A percentile compares a stretch with the other conserved stretches of the same genome.
Evolutionary conservation across 345 rosid species (phyloP).

Genomic region (Firmiana major): DNA sequence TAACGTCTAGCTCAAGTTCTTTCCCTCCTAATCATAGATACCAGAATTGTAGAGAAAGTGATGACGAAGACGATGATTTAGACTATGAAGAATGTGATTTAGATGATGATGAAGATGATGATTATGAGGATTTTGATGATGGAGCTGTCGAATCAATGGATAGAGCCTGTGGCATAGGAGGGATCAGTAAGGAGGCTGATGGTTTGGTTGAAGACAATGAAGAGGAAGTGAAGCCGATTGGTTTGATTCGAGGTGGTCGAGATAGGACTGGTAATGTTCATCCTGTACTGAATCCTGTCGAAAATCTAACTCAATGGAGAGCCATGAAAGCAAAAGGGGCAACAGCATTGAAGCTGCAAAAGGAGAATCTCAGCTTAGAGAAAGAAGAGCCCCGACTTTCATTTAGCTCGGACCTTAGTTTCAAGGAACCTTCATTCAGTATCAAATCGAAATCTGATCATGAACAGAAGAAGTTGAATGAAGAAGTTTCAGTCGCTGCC

Average conservation of each 20-base stretch:
- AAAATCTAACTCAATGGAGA: slow-evolving; percentile 92
- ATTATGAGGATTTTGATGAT: slow-evolving; percentile 27
- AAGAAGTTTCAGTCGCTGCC: slow-evolving; percentile 62
- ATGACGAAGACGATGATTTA: slow-evolving; percentile 31
- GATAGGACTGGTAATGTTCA: slow-evolving; percentile 51
- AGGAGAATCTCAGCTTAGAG: slow-evolving; percentile 57
- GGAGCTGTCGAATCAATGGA: slow-evolving; percentile 16
- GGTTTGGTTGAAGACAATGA: slow-evolving; percentile 21
- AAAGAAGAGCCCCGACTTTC: slow-evolving; percentile 35
- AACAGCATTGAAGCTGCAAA: slow-evolving; percentile 42
- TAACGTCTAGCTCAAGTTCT: slow-evolving; percentile 47
- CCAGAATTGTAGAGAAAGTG: slow-evolving; percentile 65
- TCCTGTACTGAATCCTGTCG: slow-evolving; percentile 79
- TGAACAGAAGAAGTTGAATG: slow-evolving; percentile 38
- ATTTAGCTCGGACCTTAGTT: slow-evolving; percentile 29
- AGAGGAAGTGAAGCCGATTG: slow-evolving; percentile 26
- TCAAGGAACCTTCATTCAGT: slow-evolving; percentile 33
- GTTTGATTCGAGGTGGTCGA: slow-evolving; percentile 32
- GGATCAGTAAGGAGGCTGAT: slow-evolving; percentile 21
- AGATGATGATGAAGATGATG: slow-evolving; percentile 31
- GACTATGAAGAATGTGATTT: slow-evolving; percentile 32
- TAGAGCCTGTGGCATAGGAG: not conserved
- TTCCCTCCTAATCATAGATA: slow-evolving; percentile 65
- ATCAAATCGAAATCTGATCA: slow-evolving; percentile 34
- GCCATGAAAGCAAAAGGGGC: slow-evolving; percentile 58